phyloP scores from a whole-genome alignment of 1,139 yeast species.

The Diutina ranongensis region DNA sequence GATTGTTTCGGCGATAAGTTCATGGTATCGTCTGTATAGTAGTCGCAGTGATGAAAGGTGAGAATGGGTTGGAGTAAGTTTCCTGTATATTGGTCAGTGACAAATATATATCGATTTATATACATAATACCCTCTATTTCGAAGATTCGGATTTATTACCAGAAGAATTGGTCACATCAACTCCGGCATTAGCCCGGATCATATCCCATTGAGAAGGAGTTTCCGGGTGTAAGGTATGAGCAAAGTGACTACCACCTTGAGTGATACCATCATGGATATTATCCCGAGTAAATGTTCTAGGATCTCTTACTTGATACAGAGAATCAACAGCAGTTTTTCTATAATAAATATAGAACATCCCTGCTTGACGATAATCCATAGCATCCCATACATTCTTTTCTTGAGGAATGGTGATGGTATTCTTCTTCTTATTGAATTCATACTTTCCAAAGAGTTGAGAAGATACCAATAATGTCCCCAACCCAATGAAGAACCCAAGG shows the following conservation, averaged over 20 bases:
- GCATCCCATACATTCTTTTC: constrained; percentile 26
- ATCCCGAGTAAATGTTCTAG: constrained; percentile 19
- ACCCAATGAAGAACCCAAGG: constrained; percentile 22
- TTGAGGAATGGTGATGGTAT: constrained; percentile 8
- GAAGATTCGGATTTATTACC: background rate
- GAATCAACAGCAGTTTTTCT: constrained; percentile 24
- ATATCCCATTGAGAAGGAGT: constrained; percentile 2
- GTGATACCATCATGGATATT: constrained; percentile 15
- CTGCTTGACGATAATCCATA: constrained; percentile 26
- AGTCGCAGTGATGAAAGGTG: too few species aligned
- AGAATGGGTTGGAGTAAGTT: too few species aligned
- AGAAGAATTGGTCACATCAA: background rate
- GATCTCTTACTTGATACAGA: constrained; percentile 25
- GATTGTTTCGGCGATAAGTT: background rate
- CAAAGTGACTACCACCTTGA: constrained; percentile 1
- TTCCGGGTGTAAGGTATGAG: background rate
- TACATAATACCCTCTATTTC: too few species aligned
- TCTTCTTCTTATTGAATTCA: constrained; percentile 15
- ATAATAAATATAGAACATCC: constrained; percentile 27
- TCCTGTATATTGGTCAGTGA: too few species aligned
- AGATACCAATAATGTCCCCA: constrained; percentile 17
- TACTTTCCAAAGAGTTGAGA: constrained; percentile 18
- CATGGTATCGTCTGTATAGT: background rate
- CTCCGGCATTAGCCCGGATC: constrained; percentile 3
- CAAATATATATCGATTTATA: too few species aligned